Evolutionary conservation across 164 flowering plant species (phyloP), one percentile per base, ranked within the genome.

Genomic region (Stephania cephalantha): DNA sequence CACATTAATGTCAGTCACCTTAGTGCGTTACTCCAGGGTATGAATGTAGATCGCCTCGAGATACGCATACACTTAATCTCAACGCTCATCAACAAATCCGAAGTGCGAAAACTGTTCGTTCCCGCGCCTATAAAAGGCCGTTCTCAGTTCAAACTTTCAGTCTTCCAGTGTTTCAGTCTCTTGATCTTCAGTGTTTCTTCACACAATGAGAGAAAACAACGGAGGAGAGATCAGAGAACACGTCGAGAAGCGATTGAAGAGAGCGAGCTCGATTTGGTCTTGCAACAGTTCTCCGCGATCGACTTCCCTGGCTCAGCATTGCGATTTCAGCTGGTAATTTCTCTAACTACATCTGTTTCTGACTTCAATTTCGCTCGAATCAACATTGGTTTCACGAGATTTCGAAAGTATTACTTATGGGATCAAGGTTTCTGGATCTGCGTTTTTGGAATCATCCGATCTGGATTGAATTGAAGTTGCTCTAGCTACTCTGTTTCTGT

Each of bases 271-370:
- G 29, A 84, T 86, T 55, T 78, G 84, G 75, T 68, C 80, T 53
- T 84, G 88, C 82, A 35, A 35, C 4, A 68, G 48, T 74, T 88
- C 88, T 79, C 88, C 91, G 76, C 81, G 75, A 7, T 64, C 81
- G 11, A 35, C 68, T 22, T 74, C 46, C 52, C 75, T 75, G 74
- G 30, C 78, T 78, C 81, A 81, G 61, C 81, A 74, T 68, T 81
- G 86, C 63, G 12, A 10, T 15, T 86, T 84, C 79, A 65, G 18
- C 81, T 86, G 88, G 89, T 85, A 69, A 70, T 69, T 69, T 63
- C 74, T 83, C 77, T 73, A 75, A 70, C 83, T 75, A 69, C 72
- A 76, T 50, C 30, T 65, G 66, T 68, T 64, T 44, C 25, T 71
- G 31, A 20, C 48, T 46, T 46, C 7, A 44, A 48, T 35, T 11